These are phyloP conservation scores for Actinomortierella ambigua DNA, from an alignment of 371 early-diverging fungal species.

Conservation along the genomic window DNA sequence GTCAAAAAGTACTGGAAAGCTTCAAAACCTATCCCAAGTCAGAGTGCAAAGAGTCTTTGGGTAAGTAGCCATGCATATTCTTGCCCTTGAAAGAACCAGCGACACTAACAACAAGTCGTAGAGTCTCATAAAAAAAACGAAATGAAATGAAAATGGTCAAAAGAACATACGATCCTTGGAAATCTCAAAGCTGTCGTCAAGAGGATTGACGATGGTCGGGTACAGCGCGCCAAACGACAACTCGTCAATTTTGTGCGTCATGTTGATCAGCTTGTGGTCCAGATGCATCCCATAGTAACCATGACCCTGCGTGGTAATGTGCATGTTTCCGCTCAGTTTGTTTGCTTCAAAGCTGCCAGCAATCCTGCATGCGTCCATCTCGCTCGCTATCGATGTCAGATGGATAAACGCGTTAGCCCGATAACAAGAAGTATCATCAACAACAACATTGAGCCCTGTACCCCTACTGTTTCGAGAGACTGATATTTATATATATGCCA, in stretches of 20 bases:
- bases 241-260: slow-evolving; percentile 91
- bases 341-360: slow-evolving; percentile 75
- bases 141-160: not conserved
- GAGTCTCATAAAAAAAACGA: slow-evolving; percentile 2
- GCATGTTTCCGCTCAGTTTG: slow-evolving; percentile 84
- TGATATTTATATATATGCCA: no score
- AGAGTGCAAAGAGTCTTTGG: no score
- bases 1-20: slow-evolving; percentile 85
- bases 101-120: no score
- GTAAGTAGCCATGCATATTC: no score
- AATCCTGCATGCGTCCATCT: slow-evolving; percentile 71
- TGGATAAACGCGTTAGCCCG: slow-evolving; percentile 10
- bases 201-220: slow-evolving; percentile 84
- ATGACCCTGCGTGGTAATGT: slow-evolving; percentile 89
- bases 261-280: slow-evolving; percentile 84
- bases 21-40: slow-evolving; percentile 57
- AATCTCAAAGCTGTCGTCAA: slow-evolving; percentile 80
- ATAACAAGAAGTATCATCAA: not conserved
- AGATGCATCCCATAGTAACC: slow-evolving; percentile 78
- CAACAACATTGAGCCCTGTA: no score
- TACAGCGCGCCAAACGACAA: slow-evolving; percentile 88
- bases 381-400: slow-evolving; percentile 7
- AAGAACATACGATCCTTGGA: slow-evolving; percentile 57
- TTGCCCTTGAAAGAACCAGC: no score
- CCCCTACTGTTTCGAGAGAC: no score